These are phyloP conservation scores for Cryptosporidium muris DNA, from an alignment of 169 alveolate species.

Conservation along the genomic window DNA sequence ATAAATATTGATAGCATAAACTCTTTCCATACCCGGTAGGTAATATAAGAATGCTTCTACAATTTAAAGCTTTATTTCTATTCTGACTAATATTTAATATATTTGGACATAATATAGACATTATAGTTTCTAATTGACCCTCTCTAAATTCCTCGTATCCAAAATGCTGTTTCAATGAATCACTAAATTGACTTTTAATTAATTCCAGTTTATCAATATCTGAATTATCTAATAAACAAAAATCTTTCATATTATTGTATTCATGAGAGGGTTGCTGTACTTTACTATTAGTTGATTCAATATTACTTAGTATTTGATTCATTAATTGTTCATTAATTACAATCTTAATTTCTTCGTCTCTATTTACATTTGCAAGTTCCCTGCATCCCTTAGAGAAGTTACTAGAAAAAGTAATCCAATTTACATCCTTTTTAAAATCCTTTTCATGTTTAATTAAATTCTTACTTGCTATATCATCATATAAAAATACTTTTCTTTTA, in stretches of 20 bases:
- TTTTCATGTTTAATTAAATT: not conserved
- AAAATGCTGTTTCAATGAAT: constrained; percentile 65
- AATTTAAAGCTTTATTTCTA: constrained; percentile 44
- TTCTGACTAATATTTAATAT: constrained; percentile 79
- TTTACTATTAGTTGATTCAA: too few relatives aligned
- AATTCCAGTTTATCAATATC: not conserved
- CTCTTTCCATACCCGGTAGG: constrained; percentile 81
- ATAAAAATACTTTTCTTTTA: constrained; percentile 24
- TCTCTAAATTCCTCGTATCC: constrained; percentile 81
- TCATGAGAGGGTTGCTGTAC: not conserved
- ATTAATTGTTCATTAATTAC: too few relatives aligned
- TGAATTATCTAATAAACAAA: not conserved
- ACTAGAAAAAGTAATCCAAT: constrained; percentile 10
- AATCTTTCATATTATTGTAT: not conserved
- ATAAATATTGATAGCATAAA: constrained; percentile 76
- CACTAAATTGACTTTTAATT: not conserved
- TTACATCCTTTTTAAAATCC: not conserved
- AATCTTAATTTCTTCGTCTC: too few relatives aligned
- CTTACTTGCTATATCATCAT: not conserved
- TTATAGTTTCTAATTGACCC: constrained; percentile 85
- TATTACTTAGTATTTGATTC: too few relatives aligned
- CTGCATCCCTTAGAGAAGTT: constrained; percentile 41
- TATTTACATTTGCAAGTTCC: not conserved
- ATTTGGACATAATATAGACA: constrained; percentile 60
- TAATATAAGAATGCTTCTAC: constrained; percentile 74